Evolutionary conservation across 441 rosid genomes (phyloP).

Genomic region (Eruca vesicaria): DNA sequence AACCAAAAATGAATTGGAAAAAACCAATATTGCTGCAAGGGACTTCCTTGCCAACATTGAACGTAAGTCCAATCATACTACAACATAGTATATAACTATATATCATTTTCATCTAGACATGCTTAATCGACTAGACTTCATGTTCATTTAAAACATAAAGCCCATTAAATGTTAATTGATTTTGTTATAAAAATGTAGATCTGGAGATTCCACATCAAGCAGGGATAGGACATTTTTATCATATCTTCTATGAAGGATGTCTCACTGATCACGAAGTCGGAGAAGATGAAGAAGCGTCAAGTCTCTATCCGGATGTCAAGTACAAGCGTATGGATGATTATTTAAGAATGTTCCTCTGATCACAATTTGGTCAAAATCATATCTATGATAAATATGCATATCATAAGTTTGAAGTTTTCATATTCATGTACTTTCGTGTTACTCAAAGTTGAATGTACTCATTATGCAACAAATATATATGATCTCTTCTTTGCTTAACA

Average conservation of each 20-base stretch:
- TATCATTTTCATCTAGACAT: neutral
- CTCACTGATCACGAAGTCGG: constrained; percentile 63
- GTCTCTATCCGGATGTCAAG: constrained; percentile 67
- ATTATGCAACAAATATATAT: neutral
- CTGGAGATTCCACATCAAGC: constrained; percentile 52
- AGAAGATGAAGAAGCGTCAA: constrained; percentile 62
- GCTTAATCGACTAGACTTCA: neutral
- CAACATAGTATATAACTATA: neutral
- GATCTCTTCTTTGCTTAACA: neutral
- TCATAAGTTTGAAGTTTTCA: constrained; percentile 2
- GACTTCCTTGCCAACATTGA: constrained; percentile 67
- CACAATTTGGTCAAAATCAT: neutral
- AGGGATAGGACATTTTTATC: no score
- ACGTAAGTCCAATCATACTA: neutral
- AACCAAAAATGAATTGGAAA: constrained; percentile 43
- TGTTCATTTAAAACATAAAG: neutral
- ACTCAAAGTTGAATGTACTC: neutral
- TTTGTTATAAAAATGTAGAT: constrained; percentile 31
- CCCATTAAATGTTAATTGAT: neutral
- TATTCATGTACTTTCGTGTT: neutral
- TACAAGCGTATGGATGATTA: constrained; percentile 68
- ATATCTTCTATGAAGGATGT: no score
- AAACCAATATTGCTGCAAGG: constrained; percentile 35
- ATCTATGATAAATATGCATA: neutral
- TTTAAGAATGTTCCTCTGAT: constrained; percentile 42